phyloP scores from a whole-genome alignment of 2,329 filamentous ascomycete species.

The Colletotrichum aenigma region DNA sequence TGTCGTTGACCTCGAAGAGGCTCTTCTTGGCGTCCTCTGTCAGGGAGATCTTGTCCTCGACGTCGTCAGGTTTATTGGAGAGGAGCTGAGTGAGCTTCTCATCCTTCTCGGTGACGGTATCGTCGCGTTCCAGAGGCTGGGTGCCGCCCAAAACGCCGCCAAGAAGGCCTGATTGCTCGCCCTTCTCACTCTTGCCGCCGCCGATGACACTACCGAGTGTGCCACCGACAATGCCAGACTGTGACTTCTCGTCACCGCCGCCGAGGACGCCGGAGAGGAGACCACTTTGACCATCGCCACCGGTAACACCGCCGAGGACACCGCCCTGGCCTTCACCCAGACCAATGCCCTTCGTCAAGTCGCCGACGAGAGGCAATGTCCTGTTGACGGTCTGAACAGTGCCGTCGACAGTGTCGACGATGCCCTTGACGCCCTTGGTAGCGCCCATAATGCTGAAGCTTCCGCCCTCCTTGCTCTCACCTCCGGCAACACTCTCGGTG shows the following conservation, averaged over 20 bases:
- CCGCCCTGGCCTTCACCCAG: constrained; percentile 19
- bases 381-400: constrained; percentile 28
- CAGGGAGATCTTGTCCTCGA: constrained; percentile 4
- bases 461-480: constrained; percentile 31
- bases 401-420: constrained; percentile 21
- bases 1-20: constrained; percentile 19
- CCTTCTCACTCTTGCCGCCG: background rate
- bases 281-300: background rate
- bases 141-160: constrained; percentile 9
- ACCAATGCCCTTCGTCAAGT: constrained; percentile 21
- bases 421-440: constrained; percentile 27
- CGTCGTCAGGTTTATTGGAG: constrained; percentile 8
- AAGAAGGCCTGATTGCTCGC: background rate
- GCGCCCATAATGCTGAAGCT: constrained; percentile 32
- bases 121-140: constrained; percentile 6
- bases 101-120: constrained; percentile 15
- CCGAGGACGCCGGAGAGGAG: background rate
- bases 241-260: background rate
- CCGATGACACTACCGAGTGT: constrained; percentile 7
- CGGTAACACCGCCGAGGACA: constrained; percentile 11
- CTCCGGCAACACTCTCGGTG: constrained; percentile 44
- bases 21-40: constrained; percentile 21
- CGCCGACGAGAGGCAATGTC: constrained; percentile 18
- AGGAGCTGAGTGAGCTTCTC: constrained; percentile 17
- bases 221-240: background rate